Evolutionary conservation across 1,139 yeast species (phyloP), one percentile per base, ranked within the genome.

Genomic region (Spathaspora sp.): DNA sequence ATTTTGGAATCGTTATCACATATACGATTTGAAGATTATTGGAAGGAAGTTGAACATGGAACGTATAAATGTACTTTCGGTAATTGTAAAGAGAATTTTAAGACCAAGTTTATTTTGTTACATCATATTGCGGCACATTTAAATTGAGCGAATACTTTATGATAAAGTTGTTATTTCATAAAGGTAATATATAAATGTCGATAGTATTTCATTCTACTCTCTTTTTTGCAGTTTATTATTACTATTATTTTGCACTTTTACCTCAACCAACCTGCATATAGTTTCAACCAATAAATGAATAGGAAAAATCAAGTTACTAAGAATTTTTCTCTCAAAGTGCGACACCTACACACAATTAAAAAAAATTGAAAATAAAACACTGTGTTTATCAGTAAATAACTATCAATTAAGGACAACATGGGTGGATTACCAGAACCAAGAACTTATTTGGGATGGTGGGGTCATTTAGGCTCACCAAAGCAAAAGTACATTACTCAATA

Each of bases 391-490:
- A n/a, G n/a, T n/a, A n/a, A 15, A 13, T 8, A 4, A 15, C 16
- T 31, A 31, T 31, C 5, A n/a, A 31, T 29, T 6, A 29, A 29
- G 4, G n/a, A 17, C 15, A 57, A 36, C 60, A 84, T 84, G 89
- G 86, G 77, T 61, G 88, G 87, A 66, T 85, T 86, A 72, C 82
- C 83, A 67, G 82, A 82, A 61, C 85, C 86, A 65, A 82, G 81
- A 63, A 67, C 91, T 63, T 90, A 87, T 66, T 84, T 88, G 91
- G 98, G 98, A 63, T 90, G 97, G 97, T 90, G 98, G 98, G 97
- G 97, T 65, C 68, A 76, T 74, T 69, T 82, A 60, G 90, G 95
- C 54, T 79, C 89, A 70, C 95, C 95, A 65, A 81, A 81, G 65
- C 98, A 91, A 78, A 90, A 89, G 73, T 85, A 88, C 70, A 76